These are phyloP conservation scores for Aspergillus taichungensis DNA, from an alignment of 495 filamentous ascomycete genomes.

Conservation along the genomic window DNA sequence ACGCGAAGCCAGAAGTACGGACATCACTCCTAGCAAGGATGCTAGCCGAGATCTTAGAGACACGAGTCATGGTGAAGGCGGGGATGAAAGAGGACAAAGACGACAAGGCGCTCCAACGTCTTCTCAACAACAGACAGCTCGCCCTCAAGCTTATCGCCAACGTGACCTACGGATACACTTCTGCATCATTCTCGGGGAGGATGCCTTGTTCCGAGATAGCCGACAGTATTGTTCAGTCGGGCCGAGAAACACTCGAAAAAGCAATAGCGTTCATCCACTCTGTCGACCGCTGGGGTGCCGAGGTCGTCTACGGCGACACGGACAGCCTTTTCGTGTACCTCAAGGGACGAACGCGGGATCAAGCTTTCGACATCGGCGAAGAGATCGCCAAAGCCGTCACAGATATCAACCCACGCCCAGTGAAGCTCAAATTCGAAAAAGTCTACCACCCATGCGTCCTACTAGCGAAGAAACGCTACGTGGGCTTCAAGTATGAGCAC, in stretches of 20 bases:
- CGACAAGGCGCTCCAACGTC: slow-evolving; percentile 74
- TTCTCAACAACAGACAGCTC: slow-evolving; percentile 88
- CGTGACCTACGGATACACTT: slow-evolving; percentile 96
- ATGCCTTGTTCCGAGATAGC: slow-evolving; percentile 99
- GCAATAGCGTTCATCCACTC: slow-evolving; percentile 90
- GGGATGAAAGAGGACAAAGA: slow-evolving; percentile 95
- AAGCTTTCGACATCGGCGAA: slow-evolving; percentile 86
- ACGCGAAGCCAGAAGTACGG: slow-evolving; percentile 73
- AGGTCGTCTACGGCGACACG: slow-evolving; percentile 97
- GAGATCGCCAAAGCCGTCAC: slow-evolving; percentile 91
- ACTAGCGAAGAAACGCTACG: slow-evolving; percentile 94
- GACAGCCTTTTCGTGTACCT: slow-evolving; percentile 94
- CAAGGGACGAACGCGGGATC: slow-evolving; percentile 72
- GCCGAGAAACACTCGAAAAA: slow-evolving; percentile 86
- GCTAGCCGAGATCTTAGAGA: slow-evolving; percentile 92
- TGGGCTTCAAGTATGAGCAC: slow-evolving; percentile 92
- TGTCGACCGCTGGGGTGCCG: slow-evolving; percentile 76
- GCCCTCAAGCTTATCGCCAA: slow-evolving; percentile 97
- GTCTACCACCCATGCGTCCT: slow-evolving; percentile 93
- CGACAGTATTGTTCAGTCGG: slow-evolving; percentile 95
- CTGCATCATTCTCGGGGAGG: slow-evolving; percentile 86
- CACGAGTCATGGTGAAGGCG: slow-evolving; percentile 94
- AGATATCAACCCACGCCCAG: slow-evolving; percentile 77
- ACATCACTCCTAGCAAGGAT: slow-evolving; percentile 93
- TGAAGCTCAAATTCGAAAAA: slow-evolving; percentile 98